Percentiles rank a stretch among this genome's conserved stretches.
Conservation (phyloP, 768 basidiomycete genomes). For the Phlebiopsis gigantea region DNA sequence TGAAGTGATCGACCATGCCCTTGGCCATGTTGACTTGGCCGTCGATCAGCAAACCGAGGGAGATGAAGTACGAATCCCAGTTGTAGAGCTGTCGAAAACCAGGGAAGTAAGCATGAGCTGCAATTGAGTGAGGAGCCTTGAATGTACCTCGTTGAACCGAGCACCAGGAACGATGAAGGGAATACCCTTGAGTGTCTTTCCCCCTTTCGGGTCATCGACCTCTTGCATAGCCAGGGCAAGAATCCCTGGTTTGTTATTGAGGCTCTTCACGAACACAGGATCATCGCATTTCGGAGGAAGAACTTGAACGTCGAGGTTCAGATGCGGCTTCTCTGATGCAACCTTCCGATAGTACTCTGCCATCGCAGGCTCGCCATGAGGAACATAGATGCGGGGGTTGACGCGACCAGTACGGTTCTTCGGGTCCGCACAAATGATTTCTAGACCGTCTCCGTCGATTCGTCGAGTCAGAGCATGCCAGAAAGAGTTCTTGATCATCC, state of each 20-base stretch:
- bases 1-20: constrained; percentile 98
- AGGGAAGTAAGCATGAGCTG: background rate
- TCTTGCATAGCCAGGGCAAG: constrained; percentile 95
- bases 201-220: constrained; percentile 72
- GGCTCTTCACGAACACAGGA: constrained; percentile 81
- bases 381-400: constrained; percentile 92
- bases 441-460: constrained; percentile 95
- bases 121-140: background rate
- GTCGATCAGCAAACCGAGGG: constrained; percentile 91
- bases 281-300: constrained; percentile 86
- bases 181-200: constrained; percentile 82
- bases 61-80: constrained; percentile 95
- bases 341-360: constrained; percentile 93
- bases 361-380: constrained; percentile 90
- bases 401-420: constrained; percentile 92
- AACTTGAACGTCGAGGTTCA: constrained; percentile 89
- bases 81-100: constrained; percentile 67
- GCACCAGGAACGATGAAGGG: constrained; percentile 98
- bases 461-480: constrained; percentile 97
- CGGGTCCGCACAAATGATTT: constrained; percentile 96
- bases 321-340: constrained; percentile 85
- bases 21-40: constrained; percentile 93
- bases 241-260: constrained; percentile 93
- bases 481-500: constrained; percentile 98
- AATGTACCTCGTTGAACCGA: constrained; percentile 79